Conservation (phyloP, 1,139 yeast genomes). For the Yamadazyma triangularis region DNA sequence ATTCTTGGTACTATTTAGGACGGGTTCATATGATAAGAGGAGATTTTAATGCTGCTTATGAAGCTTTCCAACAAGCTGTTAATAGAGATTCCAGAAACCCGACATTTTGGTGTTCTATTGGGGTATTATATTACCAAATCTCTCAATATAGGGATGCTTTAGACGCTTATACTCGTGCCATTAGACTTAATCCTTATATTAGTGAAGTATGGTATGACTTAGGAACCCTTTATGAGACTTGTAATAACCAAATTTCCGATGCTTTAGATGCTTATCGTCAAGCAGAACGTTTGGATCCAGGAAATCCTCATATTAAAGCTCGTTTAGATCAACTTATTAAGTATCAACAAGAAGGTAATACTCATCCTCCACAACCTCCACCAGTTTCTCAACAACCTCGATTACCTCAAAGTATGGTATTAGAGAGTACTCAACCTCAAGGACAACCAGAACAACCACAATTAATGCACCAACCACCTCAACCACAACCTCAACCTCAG, state of each 20-base stretch:
- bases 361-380: slow-evolving; percentile 64
- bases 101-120: slow-evolving; percentile 98
- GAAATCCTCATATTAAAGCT: slow-evolving; percentile 89
- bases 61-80: slow-evolving; percentile 98
- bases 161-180: slow-evolving; percentile 96
- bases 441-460: slow-evolving; percentile 3
- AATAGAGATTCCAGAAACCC: slow-evolving; percentile 95
- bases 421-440: slow-evolving; percentile 34
- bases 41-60: slow-evolving; percentile 94
- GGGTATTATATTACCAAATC: slow-evolving; percentile 92
- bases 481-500: slow-evolving; percentile 4
- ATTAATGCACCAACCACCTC: slow-evolving; percentile 6
- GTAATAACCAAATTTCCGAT: slow-evolving; percentile 91
- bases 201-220: slow-evolving; percentile 98
- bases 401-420: slow-evolving; percentile 57
- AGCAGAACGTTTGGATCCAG: slow-evolving; percentile 93
- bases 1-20: slow-evolving; percentile 95
- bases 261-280: slow-evolving; percentile 96
- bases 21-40: slow-evolving; percentile 95
- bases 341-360: slow-evolving; percentile 71
- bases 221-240: slow-evolving; percentile 94
- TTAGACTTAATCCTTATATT: slow-evolving; percentile 89
- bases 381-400: slow-evolving; percentile 58
- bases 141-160: slow-evolving; percentile 94
- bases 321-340: slow-evolving; percentile 81